A percentile compares a stretch with the other conserved stretches of the same genome.
phyloP scores from a whole-genome alignment of 2,329 filamentous ascomycete species.

The Alternaria triticimaculans region DNA sequence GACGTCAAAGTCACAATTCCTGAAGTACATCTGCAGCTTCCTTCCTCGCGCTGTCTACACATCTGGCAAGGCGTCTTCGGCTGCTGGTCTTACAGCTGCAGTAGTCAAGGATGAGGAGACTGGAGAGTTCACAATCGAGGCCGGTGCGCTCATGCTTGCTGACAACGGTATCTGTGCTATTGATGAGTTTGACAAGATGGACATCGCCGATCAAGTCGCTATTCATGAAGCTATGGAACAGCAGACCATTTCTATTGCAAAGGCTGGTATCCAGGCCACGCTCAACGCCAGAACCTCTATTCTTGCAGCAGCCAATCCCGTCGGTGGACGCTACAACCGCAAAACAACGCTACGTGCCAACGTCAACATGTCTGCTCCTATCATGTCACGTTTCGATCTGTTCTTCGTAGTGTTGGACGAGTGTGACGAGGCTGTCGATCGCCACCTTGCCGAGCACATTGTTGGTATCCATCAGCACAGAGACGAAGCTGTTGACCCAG shows the following conservation, averaged over 20 bases:
- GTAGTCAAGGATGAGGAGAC: slow-evolving; percentile 99
- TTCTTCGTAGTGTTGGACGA: slow-evolving; percentile 99
- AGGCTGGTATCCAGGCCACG: slow-evolving; percentile 97
- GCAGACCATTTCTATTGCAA: slow-evolving; percentile 98
- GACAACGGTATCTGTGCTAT: slow-evolving; percentile 98
- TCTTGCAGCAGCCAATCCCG: slow-evolving; percentile 93
- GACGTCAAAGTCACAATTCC: slow-evolving; percentile 96
- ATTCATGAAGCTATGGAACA: slow-evolving; percentile 99
- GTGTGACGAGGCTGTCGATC: slow-evolving; percentile 89
- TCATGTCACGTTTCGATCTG: slow-evolving; percentile 99
- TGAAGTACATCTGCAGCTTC: slow-evolving; percentile 97
- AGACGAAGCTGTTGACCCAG: slow-evolving; percentile 88
- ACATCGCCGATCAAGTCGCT: slow-evolving; percentile 93
- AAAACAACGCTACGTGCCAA: slow-evolving; percentile 93
- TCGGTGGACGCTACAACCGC: slow-evolving; percentile 95
- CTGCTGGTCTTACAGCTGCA: slow-evolving; percentile 94
- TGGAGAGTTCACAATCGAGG: slow-evolving; percentile 98
- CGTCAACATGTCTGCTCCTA: slow-evolving; percentile 98
- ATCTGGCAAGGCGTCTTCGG: slow-evolving; percentile 95
- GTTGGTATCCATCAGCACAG: slow-evolving; percentile 91
- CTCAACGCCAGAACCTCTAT: slow-evolving; percentile 95
- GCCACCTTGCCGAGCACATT: slow-evolving; percentile 92
- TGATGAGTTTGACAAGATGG: slow-evolving; percentile 99
- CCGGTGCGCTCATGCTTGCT: slow-evolving; percentile 95
- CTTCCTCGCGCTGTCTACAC: slow-evolving; percentile 97